Conservation (phyloP, 805 yeast species). For the Metschnikowia kunwiensis region DNA sequence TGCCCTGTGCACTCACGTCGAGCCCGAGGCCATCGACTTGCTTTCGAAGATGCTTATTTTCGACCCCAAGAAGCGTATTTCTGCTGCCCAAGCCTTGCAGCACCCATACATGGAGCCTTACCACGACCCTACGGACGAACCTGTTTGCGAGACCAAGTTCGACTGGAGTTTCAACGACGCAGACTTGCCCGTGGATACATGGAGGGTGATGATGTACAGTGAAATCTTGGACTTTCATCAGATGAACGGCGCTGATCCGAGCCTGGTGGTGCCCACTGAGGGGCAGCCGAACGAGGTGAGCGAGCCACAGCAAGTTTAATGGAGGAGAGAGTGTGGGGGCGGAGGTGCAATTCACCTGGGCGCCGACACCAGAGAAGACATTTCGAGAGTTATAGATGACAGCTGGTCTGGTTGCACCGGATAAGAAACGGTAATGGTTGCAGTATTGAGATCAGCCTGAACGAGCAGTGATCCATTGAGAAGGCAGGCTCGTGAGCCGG, state of each 20-base stretch:
- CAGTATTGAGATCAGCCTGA: too few species aligned
- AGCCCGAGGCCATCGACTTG: conserved; percentile 68
- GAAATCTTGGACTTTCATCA: conserved; percentile 96
- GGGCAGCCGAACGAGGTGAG: conserved; percentile 6
- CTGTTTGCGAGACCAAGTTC: conserved; percentile 85
- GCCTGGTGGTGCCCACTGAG: conserved; percentile 9
- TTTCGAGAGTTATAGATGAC: too few species aligned
- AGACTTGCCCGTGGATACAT: conserved; percentile 93
- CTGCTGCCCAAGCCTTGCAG: conserved; percentile 84
- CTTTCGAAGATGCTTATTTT: conserved; percentile 88
- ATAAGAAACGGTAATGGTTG: too few species aligned
- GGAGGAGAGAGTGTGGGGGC: background rate
- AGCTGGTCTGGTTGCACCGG: too few species aligned
- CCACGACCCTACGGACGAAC: conserved; percentile 97
- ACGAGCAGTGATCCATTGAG: too few species aligned
- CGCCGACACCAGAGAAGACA: too few species aligned
- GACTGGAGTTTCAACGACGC: conserved; percentile 99
- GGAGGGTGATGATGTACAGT: conserved; percentile 99
- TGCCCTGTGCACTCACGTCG: conserved; percentile 49
- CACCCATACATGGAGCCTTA: conserved; percentile 93
- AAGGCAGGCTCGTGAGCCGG: too few species aligned
- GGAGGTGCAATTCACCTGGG: background rate
- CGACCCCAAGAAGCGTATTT: conserved; percentile 91
- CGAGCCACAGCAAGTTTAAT: conserved; percentile 9
- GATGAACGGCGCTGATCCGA: conserved; percentile 51